Conservation (phyloP, 306 rosid genomes). For the Ziziphus jujuba region DNA sequence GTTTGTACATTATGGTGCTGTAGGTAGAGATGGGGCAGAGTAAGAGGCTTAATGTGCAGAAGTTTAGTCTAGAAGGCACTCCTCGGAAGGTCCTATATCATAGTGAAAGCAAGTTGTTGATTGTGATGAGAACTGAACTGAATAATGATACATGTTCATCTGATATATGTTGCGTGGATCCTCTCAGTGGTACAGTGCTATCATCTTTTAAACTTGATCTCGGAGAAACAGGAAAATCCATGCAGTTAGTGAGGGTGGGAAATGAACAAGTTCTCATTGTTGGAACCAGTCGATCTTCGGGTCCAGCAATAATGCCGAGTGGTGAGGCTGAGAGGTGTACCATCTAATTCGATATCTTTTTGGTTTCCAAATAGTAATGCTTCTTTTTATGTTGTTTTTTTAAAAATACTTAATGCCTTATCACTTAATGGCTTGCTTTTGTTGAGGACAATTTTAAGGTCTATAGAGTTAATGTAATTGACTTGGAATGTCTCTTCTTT, state of each 20-base stretch:
- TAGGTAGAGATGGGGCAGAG: constrained; percentile 96
- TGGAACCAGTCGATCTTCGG: constrained; percentile 81
- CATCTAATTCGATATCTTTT: constrained; percentile 24
- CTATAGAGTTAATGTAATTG: background rate
- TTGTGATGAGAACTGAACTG: constrained; percentile 91
- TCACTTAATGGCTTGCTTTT: constrained; percentile 8
- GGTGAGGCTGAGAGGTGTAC: constrained; percentile 88
- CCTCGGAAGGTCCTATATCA: constrained; percentile 93
- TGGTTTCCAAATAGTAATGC: background rate
- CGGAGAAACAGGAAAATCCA: constrained; percentile 89
- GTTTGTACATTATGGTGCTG: constrained; percentile 29
- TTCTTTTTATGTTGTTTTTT: constrained; percentile 3
- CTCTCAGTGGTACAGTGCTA: constrained; percentile 70
- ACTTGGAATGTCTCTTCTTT: too few relatives aligned
- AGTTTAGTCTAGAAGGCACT: constrained; percentile 88
- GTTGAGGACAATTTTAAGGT: background rate
- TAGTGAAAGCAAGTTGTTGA: constrained; percentile 72
- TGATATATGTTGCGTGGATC: constrained; percentile 86
- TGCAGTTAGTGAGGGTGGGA: constrained; percentile 81
- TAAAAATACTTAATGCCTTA: constrained; percentile 9
- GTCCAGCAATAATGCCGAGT: constrained; percentile 74
- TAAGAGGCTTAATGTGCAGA: constrained; percentile 94
- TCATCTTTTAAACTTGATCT: constrained; percentile 74
- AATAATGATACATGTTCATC: constrained; percentile 58
- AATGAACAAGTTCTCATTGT: constrained; percentile 79